phyloP scores from a whole-genome alignment of 805 yeast species.

The Monosporozyma aerobia region DNA sequence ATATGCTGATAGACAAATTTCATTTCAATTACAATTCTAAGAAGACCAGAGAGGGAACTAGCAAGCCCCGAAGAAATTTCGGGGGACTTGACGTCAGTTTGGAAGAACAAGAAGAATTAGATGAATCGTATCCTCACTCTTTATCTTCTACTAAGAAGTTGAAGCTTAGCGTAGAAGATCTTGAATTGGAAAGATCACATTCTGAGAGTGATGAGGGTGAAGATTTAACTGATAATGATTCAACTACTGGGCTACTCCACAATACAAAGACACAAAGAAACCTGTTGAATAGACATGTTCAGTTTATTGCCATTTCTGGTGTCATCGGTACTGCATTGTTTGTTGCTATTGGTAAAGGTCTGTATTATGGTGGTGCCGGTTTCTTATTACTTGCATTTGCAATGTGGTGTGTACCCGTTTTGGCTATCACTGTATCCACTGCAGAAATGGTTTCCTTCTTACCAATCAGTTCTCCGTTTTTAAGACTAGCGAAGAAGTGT shows the following conservation, averaged over 20 bases:
- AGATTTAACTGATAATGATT: conserved; percentile 7
- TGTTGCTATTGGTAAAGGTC: conserved; percentile 58
- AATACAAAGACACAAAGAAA: conserved; percentile 35
- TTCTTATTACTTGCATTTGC: conserved; percentile 55
- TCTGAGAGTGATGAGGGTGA: not conserved
- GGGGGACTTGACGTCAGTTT: not conserved
- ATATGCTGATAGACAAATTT: not conserved
- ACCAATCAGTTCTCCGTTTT: conserved; percentile 71
- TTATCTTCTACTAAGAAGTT: not conserved
- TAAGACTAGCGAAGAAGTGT: conserved; percentile 64
- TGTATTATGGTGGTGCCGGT: conserved; percentile 62
- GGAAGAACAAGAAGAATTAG: not conserved
- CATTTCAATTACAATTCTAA: not conserved
- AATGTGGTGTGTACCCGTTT: conserved; percentile 61
- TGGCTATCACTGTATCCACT: conserved; percentile 56
- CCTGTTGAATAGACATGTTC: conserved; percentile 62
- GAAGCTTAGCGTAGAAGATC: not conserved
- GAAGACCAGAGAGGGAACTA: not conserved
- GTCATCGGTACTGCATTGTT: conserved; percentile 76
- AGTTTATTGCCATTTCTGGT: conserved; percentile 71
- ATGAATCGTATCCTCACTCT: not conserved
- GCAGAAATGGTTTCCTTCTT: conserved; percentile 75
- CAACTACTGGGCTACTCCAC: conserved; percentile 12
- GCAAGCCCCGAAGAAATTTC: not conserved
- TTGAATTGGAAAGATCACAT: not conserved